These are phyloP conservation scores for Moringa oleifera DNA, from an alignment of 345 rosid genomes.

Conservation along the genomic window DNA sequence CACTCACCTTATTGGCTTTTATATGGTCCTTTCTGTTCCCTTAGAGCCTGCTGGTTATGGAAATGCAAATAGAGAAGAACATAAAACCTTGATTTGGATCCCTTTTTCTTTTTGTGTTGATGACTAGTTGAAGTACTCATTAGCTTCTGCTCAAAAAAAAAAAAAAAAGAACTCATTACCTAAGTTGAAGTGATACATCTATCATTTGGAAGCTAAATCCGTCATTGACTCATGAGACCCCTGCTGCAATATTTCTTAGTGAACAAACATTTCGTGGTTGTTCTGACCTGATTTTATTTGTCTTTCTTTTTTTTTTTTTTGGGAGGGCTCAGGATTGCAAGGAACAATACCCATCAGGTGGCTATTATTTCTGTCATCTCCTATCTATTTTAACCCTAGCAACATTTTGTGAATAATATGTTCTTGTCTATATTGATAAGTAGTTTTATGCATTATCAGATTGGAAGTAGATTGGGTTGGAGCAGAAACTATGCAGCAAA, in stretches of 20 bases:
- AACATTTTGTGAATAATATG: not conserved
- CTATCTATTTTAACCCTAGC: not conserved
- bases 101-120: no score
- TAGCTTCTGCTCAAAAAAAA: no score
- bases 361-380: constrained; percentile 9
- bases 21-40: not conserved
- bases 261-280: not conserved
- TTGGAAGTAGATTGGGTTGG: constrained; percentile 70
- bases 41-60: no score
- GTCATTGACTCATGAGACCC: not conserved
- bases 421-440: constrained; percentile 1
- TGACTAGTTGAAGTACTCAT: no score
- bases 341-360: constrained; percentile 57
- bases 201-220: not conserved
- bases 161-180: not conserved
- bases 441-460: constrained; percentile 24
- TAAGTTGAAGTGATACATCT: not conserved
- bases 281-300: not conserved
- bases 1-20: not conserved
- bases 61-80: not conserved
- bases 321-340: constrained; percentile 41
- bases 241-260: not conserved
- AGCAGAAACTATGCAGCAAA: constrained; percentile 85
- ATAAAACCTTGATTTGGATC: no score
- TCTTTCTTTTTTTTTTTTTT: constrained; percentile 10